These are phyloP conservation scores for Hypoxylon sp. DNA, from an alignment of 2,329 filamentous ascomycete species.

Conservation along the genomic window DNA sequence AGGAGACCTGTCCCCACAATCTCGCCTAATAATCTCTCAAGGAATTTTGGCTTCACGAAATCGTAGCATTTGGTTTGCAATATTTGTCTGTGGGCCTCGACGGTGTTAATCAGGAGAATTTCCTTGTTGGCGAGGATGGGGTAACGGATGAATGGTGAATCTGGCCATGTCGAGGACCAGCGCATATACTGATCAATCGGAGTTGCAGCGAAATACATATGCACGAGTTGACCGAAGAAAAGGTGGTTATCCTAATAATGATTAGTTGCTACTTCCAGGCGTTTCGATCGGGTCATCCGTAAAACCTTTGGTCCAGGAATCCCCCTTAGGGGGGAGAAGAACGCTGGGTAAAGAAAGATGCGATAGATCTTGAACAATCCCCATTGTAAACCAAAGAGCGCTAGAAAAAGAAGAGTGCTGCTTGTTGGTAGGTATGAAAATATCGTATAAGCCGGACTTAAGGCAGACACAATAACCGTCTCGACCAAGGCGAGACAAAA, in stretches of 20 bases:
- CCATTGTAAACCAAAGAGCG: slow-evolving; percentile 30
- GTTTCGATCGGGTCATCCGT: not conserved
- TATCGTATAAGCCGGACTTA: slow-evolving; percentile 10
- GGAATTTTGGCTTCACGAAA: slow-evolving; percentile 54
- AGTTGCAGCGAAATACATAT: slow-evolving; percentile 36
- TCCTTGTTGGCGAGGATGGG: slow-evolving; percentile 50
- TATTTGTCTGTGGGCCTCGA: slow-evolving; percentile 51
- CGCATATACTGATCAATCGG: slow-evolving; percentile 45
- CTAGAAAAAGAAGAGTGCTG: slow-evolving; percentile 15
- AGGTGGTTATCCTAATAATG: slow-evolving; percentile 38
- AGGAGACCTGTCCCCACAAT: slow-evolving; percentile 54
- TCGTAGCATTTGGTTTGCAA: slow-evolving; percentile 52
- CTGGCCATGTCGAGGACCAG: slow-evolving; percentile 48
- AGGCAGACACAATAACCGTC: slow-evolving; percentile 14
- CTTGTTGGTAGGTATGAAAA: slow-evolving; percentile 4
- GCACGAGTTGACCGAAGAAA: slow-evolving; percentile 38
- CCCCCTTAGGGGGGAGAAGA: slow-evolving; percentile 32
- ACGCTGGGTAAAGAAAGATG: slow-evolving; percentile 34
- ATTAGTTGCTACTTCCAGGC: slow-evolving; percentile 1
- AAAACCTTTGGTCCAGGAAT: slow-evolving; percentile 37
- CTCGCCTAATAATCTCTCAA: slow-evolving; percentile 47
- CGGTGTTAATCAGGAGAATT: slow-evolving; percentile 49
- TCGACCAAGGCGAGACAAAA: slow-evolving; percentile 24
- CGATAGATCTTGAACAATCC: slow-evolving; percentile 29
- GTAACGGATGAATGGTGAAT: slow-evolving; percentile 51